Percentiles rank a stretch among this genome's conserved stretches.
These are phyloP conservation scores for Aspergillus taichungensis DNA, from an alignment of 495 filamentous ascomycete genomes.

Conservation along the genomic window DNA sequence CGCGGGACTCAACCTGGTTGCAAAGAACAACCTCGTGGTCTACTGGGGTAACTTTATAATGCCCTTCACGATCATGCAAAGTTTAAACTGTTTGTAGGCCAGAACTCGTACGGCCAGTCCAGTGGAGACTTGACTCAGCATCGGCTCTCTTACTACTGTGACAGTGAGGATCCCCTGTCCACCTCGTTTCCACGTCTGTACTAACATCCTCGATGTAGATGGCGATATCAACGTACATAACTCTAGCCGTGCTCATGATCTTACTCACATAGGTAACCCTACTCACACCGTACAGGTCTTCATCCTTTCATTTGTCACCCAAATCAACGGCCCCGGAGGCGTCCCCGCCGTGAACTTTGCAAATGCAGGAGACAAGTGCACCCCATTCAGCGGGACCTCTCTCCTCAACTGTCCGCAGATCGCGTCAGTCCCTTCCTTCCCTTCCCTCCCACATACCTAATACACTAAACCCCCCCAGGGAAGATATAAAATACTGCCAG, in stretches of 20 bases:
- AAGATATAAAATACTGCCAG: constrained; percentile 60
- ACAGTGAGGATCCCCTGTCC: constrained; percentile 31
- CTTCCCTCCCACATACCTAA: no score
- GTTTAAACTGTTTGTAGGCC: constrained; percentile 27
- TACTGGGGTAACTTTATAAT: no score
- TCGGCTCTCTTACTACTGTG: constrained; percentile 48
- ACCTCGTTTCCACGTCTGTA: not conserved
- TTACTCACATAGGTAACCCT: not conserved
- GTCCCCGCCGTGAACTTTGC: constrained; percentile 53
- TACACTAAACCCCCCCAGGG: constrained; percentile 19
- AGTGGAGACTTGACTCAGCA: constrained; percentile 40
- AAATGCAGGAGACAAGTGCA: constrained; percentile 49
- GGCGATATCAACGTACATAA: constrained; percentile 30
- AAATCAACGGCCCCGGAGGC: constrained; percentile 39
- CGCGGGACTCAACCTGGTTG: no score
- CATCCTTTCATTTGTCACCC: constrained; percentile 52
- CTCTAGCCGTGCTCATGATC: no score
- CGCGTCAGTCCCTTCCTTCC: constrained; percentile 29
- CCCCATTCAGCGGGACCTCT: constrained; percentile 44
- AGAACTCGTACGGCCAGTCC: constrained; percentile 45
- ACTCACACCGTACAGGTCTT: constrained; percentile 37
- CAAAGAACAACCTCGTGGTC: no score
- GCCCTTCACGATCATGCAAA: no score
- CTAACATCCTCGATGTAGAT: constrained; percentile 11
- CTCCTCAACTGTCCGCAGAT: constrained; percentile 55